These are phyloP conservation scores for Sclerotinia spermophila DNA, from an alignment of 2,329 filamentous ascomycete genomes.

Conservation along the genomic window DNA sequence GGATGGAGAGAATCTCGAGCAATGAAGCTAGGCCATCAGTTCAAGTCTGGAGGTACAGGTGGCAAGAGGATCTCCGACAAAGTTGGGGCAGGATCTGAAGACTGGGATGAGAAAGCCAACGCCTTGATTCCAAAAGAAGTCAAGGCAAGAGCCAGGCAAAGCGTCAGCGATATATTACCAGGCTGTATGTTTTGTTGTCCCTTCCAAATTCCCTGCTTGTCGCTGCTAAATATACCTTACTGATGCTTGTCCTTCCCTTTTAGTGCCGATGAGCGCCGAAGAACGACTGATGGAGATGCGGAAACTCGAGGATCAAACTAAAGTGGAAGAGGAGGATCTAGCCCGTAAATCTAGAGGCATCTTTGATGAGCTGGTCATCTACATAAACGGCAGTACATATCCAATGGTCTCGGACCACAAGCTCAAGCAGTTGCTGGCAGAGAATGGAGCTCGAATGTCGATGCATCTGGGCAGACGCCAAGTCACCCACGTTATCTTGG, in stretches of 20 bases:
- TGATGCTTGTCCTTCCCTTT: constrained; percentile 15
- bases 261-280: constrained; percentile 36
- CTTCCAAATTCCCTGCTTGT: constrained; percentile 3
- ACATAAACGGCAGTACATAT: constrained; percentile 83
- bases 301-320: constrained; percentile 50
- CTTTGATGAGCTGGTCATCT: constrained; percentile 70
- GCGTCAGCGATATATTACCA: constrained; percentile 52
- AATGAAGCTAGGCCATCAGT: constrained; percentile 68
- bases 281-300: constrained; percentile 37
- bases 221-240: constrained; percentile 15
- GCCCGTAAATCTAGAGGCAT: constrained; percentile 42
- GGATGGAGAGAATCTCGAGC: constrained; percentile 70
- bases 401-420: constrained; percentile 81
- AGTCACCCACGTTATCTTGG: constrained; percentile 85
- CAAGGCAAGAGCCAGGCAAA: constrained; percentile 35
- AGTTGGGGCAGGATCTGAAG: constrained; percentile 59
- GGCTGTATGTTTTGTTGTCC: constrained; percentile 19
- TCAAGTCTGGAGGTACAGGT: constrained; percentile 53
- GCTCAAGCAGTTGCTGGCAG: constrained; percentile 71
- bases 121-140: constrained; percentile 44
- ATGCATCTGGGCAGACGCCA: constrained; percentile 66
- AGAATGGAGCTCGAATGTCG: constrained; percentile 70
- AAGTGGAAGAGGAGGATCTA: constrained; percentile 37
- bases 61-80: constrained; percentile 60
- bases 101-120: constrained; percentile 48